phyloP scores from a whole-genome alignment of 2,329 filamentous ascomycete species.

The Huntiella moniliformis region DNA sequence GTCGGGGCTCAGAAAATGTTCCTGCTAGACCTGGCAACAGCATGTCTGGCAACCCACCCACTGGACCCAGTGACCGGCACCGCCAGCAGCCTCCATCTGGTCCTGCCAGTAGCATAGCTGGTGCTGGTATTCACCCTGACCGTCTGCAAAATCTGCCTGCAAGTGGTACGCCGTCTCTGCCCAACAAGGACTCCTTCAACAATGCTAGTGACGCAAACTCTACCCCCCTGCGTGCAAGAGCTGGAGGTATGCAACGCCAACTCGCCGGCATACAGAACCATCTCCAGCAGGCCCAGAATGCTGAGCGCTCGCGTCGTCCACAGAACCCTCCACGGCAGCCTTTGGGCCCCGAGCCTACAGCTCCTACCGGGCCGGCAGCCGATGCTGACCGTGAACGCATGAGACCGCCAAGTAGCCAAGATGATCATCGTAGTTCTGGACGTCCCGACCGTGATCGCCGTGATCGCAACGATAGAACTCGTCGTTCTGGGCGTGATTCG shows the following conservation, averaged over 20 bases:
- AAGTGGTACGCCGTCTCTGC: neutral
- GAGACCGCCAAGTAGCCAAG: conserved; percentile 18
- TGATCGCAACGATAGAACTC: conserved; percentile 23
- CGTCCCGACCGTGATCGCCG: conserved; percentile 28
- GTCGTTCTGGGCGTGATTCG: conserved; percentile 24
- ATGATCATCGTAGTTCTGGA: conserved; percentile 20
- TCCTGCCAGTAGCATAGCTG: neutral
- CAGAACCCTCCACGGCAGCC: neutral
- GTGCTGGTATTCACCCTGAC: conserved; percentile 7
- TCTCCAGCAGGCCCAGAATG: conserved; percentile 29
- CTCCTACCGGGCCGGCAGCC: conserved; percentile 17
- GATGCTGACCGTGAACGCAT: conserved; percentile 17
- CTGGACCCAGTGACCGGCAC: conserved; percentile 6
- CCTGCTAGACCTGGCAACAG: neutral
- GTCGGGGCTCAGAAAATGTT: conserved; percentile 1
- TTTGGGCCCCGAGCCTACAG: conserved; percentile 5
- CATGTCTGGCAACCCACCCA: neutral
- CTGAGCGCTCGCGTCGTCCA: conserved; percentile 8
- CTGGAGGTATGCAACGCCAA: neutral
- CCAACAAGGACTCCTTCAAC: neutral
- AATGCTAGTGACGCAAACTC: neutral
- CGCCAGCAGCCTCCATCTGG: conserved; percentile 2
- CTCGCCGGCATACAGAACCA: conserved; percentile 37
- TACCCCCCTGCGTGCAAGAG: conserved; percentile 3
- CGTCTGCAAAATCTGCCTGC: conserved; percentile 2